Evolutionary conservation across 352 stramenopile species (phyloP), one percentile per base, ranked within the genome.

Genomic region (Globisporangium carolinianum): DNA sequence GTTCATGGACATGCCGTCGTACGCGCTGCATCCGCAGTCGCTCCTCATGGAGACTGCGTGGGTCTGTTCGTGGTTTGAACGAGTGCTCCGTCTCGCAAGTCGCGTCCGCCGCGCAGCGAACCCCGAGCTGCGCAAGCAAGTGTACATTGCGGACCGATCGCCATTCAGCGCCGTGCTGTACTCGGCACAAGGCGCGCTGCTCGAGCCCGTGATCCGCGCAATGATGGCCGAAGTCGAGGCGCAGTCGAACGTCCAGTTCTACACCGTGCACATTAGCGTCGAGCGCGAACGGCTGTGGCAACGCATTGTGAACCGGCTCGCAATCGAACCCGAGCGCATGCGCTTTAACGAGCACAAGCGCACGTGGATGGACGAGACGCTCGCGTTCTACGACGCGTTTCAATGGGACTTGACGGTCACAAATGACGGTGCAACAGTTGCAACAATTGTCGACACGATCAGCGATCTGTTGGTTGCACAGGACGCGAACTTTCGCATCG

Each of bases 51-150:
- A 96, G 64, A 95, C 85, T 39, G 86, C 78, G 37, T 96, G 87
- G 87, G 85, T 96, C 59, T 94, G 83, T 59, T 91, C 83, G 9
- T 96, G 87, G 85, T 96, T 96, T 61, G 79, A 92, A 66, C 80
- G 86, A 58, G 78, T 96, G n/a, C 61, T 96, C 50, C 78, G 79
- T 24, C 70, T 91, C 11, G 79, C 80, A 11, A 73, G 68, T 39
- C 65, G 61, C 35, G 69, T 89, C 24, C 62, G 75, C 52, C 68
- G 77, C 47, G 75, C 77, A 46, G 67, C 69, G 59, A 62, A 53
- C 41, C 53, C 58, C 17, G 32, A 42, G 9, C 42, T 59, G 8
- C 63, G 68, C 38, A 78, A 76, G 49, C 72, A 76, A 36, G 81
- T 95, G 15, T 91, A 89, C 67, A 86, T 96, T 55, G 83, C 86